Evolutionary conservation across 2,329 filamentous ascomycete species (phyloP), one percentile per base, ranked within the genome.

Genomic region (Paramyrothecium sp.): DNA sequence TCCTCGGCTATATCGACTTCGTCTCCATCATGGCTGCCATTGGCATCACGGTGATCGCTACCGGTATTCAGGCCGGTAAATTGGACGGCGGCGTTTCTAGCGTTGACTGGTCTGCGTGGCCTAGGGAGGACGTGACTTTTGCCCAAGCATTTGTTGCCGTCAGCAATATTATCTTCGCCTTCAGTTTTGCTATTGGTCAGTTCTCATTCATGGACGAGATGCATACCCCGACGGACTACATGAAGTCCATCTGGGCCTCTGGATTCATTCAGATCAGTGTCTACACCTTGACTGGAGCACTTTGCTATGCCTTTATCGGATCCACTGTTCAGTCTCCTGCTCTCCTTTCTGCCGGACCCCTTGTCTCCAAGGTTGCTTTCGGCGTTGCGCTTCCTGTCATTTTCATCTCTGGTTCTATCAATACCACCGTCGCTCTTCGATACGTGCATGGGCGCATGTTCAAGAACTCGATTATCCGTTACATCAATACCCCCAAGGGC

Each of bases 361-460:
- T 79, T 0, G 71, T 89, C 11, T 79, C 81, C 41, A 88, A 88
- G 63, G 72, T 89, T 3, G 85, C 86, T 3, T 90, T 86, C 63
- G 86, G 85, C 21, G 72, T 89, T 58, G 87, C 87, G 0, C 74
- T 87, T 2, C 87, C 87, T 7, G 89, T 87, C 21, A 89, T 90
- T 63, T 78, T 89, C 61, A 83, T 90, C 58, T 85, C 87, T 0
- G 88, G 87, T 53, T 85, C 88, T 22, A 86, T 90, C 65, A 85
- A 88, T 69, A 74, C 73, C 13, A 72, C 69, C 4, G 72, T 75
- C 10, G 68, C 71, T 21, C 67, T 67, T 11, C 71, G 73, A 20
- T 76, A 76, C 61, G 64, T 76, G 54, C 72, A 74, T 62, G 71
- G 67, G n/a, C 70, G 73, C 21, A 59, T 71, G 48, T 76, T 67